Percentiles rank a stretch among this genome's conserved stretches.
phyloP scores from a whole-genome alignment of 495 filamentous ascomycete genomes.

The Parathielavia appendiculata region DNA sequence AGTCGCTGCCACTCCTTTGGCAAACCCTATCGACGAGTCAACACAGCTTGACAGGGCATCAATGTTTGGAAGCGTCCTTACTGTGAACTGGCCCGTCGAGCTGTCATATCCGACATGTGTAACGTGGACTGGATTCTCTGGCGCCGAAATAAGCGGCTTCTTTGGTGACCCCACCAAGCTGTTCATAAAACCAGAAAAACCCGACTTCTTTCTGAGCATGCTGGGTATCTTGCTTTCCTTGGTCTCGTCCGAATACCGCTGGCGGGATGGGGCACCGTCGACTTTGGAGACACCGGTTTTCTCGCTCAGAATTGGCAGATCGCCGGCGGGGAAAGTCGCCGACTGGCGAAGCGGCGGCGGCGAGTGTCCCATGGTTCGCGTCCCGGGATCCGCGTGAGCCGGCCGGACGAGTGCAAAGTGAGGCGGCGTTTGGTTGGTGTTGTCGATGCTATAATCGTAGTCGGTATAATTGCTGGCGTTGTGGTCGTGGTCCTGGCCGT shows the following conservation, averaged over 20 bases:
- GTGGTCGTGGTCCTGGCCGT: slow-evolving; percentile 9
- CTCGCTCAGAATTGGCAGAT: slow-evolving; percentile 43
- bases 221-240: slow-evolving; percentile 53
- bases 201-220: slow-evolving; percentile 78
- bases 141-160: slow-evolving; percentile 86
- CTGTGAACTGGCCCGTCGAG: slow-evolving; percentile 92
- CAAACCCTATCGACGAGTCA: slow-evolving; percentile 59
- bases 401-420: slow-evolving; percentile 49
- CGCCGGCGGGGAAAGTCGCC: slow-evolving; percentile 66
- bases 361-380: slow-evolving; percentile 44
- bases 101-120: slow-evolving; percentile 98
- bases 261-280: slow-evolving; percentile 58
- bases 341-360: slow-evolving; percentile 67
- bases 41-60: slow-evolving; percentile 19
- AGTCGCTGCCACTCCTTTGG: slow-evolving; percentile 97
- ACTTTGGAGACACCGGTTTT: slow-evolving; percentile 45
- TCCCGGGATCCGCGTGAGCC: slow-evolving; percentile 56
- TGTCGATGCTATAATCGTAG: slow-evolving; percentile 31
- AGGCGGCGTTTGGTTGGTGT: slow-evolving; percentile 33
- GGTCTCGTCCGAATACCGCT: slow-evolving; percentile 82
- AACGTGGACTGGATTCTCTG: slow-evolving; percentile 95
- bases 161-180: slow-evolving; percentile 86
- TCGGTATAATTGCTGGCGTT: slow-evolving; percentile 29
- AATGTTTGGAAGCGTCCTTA: slow-evolving; percentile 40
- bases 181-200: slow-evolving; percentile 92